Evolutionary conservation across 148 eudicot genomes (phyloP), one percentile per base, ranked within the genome.

Genomic region (Silene latifolia): DNA sequence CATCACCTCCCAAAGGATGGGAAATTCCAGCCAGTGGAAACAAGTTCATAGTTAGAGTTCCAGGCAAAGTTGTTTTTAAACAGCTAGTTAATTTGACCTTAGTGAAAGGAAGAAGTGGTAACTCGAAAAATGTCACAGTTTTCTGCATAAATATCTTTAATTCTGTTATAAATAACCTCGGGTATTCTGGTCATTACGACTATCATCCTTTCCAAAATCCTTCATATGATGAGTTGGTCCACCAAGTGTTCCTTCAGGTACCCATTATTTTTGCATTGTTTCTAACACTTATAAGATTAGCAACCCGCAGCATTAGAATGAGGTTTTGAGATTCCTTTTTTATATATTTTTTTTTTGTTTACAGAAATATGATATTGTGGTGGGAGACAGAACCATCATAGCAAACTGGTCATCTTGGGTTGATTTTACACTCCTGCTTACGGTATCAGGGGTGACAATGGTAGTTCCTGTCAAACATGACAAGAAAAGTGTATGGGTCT

Each of bases 111-210:
- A 83, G 68, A 2, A 65, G 78, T 70, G 61, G 44, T 32, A 23
- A 1, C 32, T 29, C 58, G n/a, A 23, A 69, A 20, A 72, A 0
- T 32, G 72, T 74, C 29, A 85, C 51, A 53, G 91, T 91, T 61
- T 89, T 83, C 64, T 86, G 86, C 76, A 77, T 86, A 15, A 89
- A 89, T 54, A 85, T 87, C 9, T 89, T 88, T 67, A 54, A 80
- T 10, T 80, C 76, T 48, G 86, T 82, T 29, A 80, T 89, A 67
- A 11, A 66, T 2, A 61, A 78, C 7, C 63, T 80, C 70, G 76
- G 81, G 17, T 84, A 87, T 68, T 77, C 70, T 53, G 73, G 79
- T 3, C 76, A 65, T 0, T 83, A 72, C 35, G 80, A 83, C 2
- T 81, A 79, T 71, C 0, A 64, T 74, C 85, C 89, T 29, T 83